These are phyloP conservation scores for Grigorovia transvaalensis DNA, from an alignment of 805 yeast genomes.

Conservation along the genomic window DNA sequence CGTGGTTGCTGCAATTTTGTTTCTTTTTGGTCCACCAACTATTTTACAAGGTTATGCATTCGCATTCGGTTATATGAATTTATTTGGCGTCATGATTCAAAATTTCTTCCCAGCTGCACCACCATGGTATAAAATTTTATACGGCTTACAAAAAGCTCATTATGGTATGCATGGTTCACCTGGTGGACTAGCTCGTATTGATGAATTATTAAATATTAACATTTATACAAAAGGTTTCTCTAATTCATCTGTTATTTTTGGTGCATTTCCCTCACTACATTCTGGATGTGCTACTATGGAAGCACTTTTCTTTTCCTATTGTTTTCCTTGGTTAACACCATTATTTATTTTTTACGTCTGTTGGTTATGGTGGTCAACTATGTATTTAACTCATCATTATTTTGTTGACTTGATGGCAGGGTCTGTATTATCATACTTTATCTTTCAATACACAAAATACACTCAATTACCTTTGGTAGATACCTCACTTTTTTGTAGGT, in stretches of 20 bases:
- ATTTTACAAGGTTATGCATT: conserved; percentile 74
- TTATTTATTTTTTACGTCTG: conserved; percentile 68
- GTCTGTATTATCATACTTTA: conserved; percentile 63
- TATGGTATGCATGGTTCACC: conserved; percentile 90
- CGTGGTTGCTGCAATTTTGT: conserved; percentile 65
- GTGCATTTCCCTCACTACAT: conserved; percentile 82
- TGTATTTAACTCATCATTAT: conserved; percentile 95
- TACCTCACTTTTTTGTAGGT: conserved; percentile 49
- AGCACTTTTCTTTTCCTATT: conserved; percentile 71
- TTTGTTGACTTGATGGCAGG: conserved; percentile 93
- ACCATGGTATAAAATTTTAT: conserved; percentile 85
- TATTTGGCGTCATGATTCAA: conserved; percentile 76
- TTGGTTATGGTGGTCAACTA: conserved; percentile 97
- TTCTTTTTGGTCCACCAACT: conserved; percentile 87
- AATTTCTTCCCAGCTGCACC: conserved; percentile 88
- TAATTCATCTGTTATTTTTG: conserved; percentile 87
- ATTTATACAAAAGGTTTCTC: conserved; percentile 74
- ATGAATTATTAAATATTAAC: conserved; percentile 63
- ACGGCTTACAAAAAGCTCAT: conserved; percentile 84
- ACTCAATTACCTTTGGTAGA: conserved; percentile 54
- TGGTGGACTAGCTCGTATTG: conserved; percentile 89
- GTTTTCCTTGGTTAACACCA: conserved; percentile 63
- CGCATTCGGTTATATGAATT: conserved; percentile 91
- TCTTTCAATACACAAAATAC: conserved; percentile 61
- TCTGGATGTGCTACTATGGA: conserved; percentile 94